Evolutionary conservation across 805 yeast species (phyloP).

Genomic region (Kluyveromyces aestuarii): DNA sequence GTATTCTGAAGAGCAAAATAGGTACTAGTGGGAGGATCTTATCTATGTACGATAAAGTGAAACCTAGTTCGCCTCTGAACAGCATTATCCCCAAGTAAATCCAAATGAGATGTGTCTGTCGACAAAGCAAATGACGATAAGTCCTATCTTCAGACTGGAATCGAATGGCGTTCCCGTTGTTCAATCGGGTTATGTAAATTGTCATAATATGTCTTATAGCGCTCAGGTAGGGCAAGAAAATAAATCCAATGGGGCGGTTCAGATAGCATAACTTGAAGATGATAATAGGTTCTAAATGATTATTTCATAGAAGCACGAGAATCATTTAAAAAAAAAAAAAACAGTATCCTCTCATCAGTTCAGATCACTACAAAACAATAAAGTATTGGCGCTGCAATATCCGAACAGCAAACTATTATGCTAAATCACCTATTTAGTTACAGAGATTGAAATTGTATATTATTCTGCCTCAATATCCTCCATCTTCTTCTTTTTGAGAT

Average conservation of each 20-base stretch:
- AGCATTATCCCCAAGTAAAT: no score
- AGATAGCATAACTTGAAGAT: no score
- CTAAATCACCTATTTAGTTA: neutral
- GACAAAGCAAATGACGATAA: neutral
- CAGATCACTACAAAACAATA: no score
- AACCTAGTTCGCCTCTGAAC: neutral
- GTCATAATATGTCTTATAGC: neutral
- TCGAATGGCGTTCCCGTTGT: neutral
- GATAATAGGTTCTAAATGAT: no score
- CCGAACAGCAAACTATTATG: neutral
- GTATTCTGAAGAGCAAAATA: slow-evolving; percentile 7
- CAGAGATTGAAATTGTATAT: neutral
- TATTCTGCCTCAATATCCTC: slow-evolving; percentile 15
- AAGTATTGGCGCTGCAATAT: neutral
- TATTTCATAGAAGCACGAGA: no score
- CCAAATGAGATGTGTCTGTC: neutral
- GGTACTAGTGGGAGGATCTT: neutral
- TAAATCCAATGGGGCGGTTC: no score
- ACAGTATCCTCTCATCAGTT: no score
- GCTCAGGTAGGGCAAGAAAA: no score
- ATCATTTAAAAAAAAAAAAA: neutral
- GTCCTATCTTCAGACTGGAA: neutral
- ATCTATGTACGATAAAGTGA: neutral
- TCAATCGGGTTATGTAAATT: no score
- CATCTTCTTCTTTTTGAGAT: slow-evolving; percentile 28